Conservation (phyloP, 495 filamentous ascomycete species). For the Xylaria sp. region DNA sequence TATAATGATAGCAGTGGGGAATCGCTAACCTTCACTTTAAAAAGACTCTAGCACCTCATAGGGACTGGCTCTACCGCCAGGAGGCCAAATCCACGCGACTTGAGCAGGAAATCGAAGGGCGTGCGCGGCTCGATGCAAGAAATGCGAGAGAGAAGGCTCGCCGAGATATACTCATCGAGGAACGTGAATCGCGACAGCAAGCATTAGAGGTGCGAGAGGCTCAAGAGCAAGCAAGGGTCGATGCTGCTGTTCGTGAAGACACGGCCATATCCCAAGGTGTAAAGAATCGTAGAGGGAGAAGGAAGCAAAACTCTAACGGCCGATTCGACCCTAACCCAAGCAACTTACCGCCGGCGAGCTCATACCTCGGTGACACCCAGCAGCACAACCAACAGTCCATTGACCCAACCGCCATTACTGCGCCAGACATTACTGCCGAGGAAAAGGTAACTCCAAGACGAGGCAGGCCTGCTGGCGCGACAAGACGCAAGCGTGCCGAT, state of each 20-base stretch:
- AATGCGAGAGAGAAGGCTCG: neutral
- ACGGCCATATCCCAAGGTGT: neutral
- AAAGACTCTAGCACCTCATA: neutral
- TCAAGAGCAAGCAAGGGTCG: neutral
- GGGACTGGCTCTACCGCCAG: conserved; percentile 3
- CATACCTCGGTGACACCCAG: neutral
- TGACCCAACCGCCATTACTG: neutral
- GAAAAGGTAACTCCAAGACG: neutral
- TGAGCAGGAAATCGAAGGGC: neutral
- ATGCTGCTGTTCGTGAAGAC: neutral
- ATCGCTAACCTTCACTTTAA: neutral
- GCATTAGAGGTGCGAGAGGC: neutral
- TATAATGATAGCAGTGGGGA: neutral
- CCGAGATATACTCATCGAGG: neutral
- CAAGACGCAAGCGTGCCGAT: neutral
- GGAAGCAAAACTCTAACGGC: neutral
- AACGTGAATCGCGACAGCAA: neutral
- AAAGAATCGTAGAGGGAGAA: neutral
- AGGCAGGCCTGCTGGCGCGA: neutral
- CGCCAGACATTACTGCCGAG: neutral
- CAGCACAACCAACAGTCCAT: neutral
- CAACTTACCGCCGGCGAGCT: neutral
- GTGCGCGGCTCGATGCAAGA: neutral
- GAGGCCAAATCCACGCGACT: neutral
- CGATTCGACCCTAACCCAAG: neutral